Conservation (phyloP, 106 monocot genomes). For the Dendrobium catenatum region DNA sequence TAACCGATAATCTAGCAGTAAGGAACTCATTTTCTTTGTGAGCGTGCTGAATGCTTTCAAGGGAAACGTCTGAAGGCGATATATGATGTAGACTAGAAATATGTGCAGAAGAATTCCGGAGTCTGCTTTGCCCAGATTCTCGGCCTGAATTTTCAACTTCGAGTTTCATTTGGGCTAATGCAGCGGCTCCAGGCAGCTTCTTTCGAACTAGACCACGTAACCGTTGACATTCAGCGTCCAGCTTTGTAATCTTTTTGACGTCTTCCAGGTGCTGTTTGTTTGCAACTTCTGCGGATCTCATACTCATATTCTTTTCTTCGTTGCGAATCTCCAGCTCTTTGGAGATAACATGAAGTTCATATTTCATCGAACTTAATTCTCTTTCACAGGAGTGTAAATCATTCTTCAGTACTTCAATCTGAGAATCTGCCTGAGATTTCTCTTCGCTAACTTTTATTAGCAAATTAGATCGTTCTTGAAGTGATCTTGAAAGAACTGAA, state of each 20-base stretch:
- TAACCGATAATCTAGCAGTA: conserved; percentile 46
- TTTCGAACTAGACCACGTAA: conserved; percentile 85
- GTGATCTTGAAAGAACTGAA: conserved; percentile 44
- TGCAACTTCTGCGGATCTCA: conserved; percentile 64
- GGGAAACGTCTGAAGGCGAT: conserved; percentile 23
- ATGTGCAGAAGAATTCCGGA: conserved; percentile 29
- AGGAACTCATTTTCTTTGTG: conserved; percentile 83
- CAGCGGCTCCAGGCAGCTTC: conserved; percentile 94
- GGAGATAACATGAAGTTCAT: conserved; percentile 67
- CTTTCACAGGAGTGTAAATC: conserved; percentile 49
- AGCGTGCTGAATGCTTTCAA: conserved; percentile 55
- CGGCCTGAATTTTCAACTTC: conserved; percentile 81
- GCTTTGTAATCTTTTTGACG: conserved; percentile 71
- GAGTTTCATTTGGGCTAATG: conserved; percentile 90
- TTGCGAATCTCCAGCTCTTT: conserved; percentile 85
- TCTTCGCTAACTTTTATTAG: conserved; percentile 68
- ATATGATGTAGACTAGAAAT: conserved; percentile 19
- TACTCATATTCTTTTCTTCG: conserved; percentile 84
- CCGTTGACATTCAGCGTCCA: conserved; percentile 90
- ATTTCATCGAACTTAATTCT: conserved; percentile 68
- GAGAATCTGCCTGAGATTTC: conserved; percentile 63
- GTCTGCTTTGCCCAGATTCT: conserved; percentile 33
- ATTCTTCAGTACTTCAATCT: conserved; percentile 63
- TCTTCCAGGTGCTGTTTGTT: conserved; percentile 77
- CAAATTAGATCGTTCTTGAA: conserved; percentile 49